Conservation (phyloP, 257 asterid genomes). For the Mentha longifolia region DNA sequence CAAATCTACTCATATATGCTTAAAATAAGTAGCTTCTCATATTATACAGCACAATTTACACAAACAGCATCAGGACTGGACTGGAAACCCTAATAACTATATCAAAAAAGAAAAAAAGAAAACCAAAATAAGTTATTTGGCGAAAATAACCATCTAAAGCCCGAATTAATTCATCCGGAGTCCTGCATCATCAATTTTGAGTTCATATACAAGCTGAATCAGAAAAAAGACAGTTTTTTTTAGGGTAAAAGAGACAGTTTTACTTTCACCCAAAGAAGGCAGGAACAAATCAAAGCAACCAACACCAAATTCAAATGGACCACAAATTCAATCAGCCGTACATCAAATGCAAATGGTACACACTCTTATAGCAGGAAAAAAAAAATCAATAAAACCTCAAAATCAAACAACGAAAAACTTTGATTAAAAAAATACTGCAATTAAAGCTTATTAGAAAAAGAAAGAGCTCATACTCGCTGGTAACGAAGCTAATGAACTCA, state of each 20-base stretch:
- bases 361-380: neutral
- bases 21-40: neutral
- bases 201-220: constrained; percentile 16
- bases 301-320: too few species aligned
- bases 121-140: too few species aligned
- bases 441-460: neutral
- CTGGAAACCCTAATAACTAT: neutral
- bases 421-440: neutral
- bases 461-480: constrained; percentile 63
- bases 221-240: too few species aligned
- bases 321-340: constrained; percentile 14
- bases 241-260: neutral
- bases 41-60: neutral
- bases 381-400: neutral
- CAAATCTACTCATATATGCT: neutral
- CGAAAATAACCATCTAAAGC: neutral
- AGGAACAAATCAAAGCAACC: constrained; percentile 11
- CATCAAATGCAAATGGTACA: neutral
- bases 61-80: neutral
- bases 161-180: neutral
- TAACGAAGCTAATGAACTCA: constrained; percentile 74
- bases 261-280: constrained; percentile 13
- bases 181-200: neutral
- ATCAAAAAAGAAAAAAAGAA: too few species aligned
- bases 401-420: neutral